Evolutionary conservation across 371 early-diverging fungal species (phyloP).

Genomic region (Mortierella sp.): DNA sequence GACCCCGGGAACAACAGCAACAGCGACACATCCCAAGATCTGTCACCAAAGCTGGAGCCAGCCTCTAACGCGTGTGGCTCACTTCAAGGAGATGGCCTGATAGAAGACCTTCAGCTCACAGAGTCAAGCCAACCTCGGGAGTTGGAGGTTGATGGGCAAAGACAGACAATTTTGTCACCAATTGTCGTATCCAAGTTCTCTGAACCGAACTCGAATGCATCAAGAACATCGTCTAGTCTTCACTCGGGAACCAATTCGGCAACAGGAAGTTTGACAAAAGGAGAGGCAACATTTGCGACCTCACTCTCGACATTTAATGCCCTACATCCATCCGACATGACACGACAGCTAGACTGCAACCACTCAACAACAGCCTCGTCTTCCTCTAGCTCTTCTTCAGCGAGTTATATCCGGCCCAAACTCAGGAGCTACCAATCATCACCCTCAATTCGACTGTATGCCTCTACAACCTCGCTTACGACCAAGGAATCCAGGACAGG

Average conservation of each 20-base stretch:
- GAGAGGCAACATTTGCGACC: neutral
- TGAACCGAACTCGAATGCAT: neutral
- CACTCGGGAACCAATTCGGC: conserved; percentile 1
- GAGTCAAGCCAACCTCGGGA: conserved; percentile 12
- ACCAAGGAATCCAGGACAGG: conserved; percentile 14
- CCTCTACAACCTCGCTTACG: conserved; percentile 2
- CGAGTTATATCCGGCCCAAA: conserved; percentile 41
- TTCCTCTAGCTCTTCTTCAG: neutral
- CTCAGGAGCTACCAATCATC: conserved; percentile 53
- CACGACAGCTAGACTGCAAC: neutral
- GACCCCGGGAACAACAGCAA: conserved; percentile 5
- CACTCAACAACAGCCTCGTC: neutral
- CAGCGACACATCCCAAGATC: neutral
- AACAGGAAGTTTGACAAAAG: neutral
- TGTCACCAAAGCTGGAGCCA: conserved; percentile 2
- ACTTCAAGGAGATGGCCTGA: neutral
- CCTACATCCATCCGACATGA: neutral
- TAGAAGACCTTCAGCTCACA: conserved; percentile 30
- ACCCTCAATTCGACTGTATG: conserved; percentile 44
- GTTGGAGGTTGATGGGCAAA: conserved; percentile 12
- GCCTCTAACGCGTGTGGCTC: neutral
- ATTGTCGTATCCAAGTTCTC: conserved; percentile 21
- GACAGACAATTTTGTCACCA: conserved; percentile 34
- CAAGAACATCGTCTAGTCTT: neutral
- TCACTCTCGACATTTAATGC: conserved; percentile 6